phyloP scores from a whole-genome alignment of 2,329 filamentous ascomycete species.

The Fusarium palustre region DNA sequence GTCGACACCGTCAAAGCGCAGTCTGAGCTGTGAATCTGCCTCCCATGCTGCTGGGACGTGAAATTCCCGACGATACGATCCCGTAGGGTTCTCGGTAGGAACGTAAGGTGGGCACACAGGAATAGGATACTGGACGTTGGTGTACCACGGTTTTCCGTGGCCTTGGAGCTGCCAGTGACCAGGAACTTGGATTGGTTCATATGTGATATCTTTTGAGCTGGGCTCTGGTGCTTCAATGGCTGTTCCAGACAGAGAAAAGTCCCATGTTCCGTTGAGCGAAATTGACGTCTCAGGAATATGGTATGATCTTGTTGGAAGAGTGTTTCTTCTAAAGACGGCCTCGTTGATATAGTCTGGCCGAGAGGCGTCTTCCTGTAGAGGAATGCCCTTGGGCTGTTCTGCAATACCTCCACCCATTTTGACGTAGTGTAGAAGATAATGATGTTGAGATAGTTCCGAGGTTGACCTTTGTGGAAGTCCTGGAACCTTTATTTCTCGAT shows the following conservation, averaged over 20 bases:
- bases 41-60: slow-evolving; percentile 62
- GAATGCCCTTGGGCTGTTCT: slow-evolving; percentile 44
- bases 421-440: not conserved
- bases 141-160: slow-evolving; percentile 75
- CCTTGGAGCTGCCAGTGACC: slow-evolving; percentile 79
- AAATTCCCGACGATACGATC: slow-evolving; percentile 70
- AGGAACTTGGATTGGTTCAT: slow-evolving; percentile 67
- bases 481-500: slow-evolving; percentile 31
- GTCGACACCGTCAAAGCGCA: slow-evolving; percentile 79
- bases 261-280: slow-evolving; percentile 67
- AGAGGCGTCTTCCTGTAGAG: slow-evolving; percentile 51
- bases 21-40: slow-evolving; percentile 64
- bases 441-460: not conserved
- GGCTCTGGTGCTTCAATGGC: slow-evolving; percentile 59
- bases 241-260: slow-evolving; percentile 63
- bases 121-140: slow-evolving; percentile 74
- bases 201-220: slow-evolving; percentile 60
- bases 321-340: slow-evolving; percentile 64
- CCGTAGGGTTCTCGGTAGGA: slow-evolving; percentile 72
- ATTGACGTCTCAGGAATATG: slow-evolving; percentile 63
- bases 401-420: slow-evolving; percentile 38
- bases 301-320: slow-evolving; percentile 64
- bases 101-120: slow-evolving; percentile 73
- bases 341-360: slow-evolving; percentile 63
- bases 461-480: not conserved